Evolutionary conservation across 805 yeast species (phyloP).

Genomic region (Lipomyces sp.): DNA sequence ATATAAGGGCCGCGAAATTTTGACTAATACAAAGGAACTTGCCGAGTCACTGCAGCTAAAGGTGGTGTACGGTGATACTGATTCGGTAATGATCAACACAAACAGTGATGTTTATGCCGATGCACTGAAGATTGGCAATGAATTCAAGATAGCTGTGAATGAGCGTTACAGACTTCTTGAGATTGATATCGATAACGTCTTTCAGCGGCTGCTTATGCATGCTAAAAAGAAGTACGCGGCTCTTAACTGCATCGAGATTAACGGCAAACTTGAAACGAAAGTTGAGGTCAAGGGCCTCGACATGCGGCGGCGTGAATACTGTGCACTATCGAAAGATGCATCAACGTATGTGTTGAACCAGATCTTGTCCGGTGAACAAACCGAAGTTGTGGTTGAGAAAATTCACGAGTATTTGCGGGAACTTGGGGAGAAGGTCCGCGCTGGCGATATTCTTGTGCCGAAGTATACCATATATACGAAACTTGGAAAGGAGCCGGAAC

Average conservation of each 20-base stretch:
- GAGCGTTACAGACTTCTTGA: constrained; percentile 84
- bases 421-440: constrained; percentile 54
- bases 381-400: constrained; percentile 62
- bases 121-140: constrained; percentile 78
- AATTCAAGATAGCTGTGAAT: constrained; percentile 80
- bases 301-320: constrained; percentile 94
- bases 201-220: constrained; percentile 75
- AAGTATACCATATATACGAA: constrained; percentile 80
- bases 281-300: constrained; percentile 95
- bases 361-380: constrained; percentile 69
- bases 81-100: constrained; percentile 97
- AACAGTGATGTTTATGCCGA: constrained; percentile 65
- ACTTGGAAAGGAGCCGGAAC: constrained; percentile 81
- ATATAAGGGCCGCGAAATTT: constrained; percentile 89
- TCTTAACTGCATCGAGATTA: constrained; percentile 55
- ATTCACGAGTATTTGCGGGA: constrained; percentile 69
- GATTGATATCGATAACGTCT: constrained; percentile 92
- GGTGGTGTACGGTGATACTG: constrained; percentile 97
- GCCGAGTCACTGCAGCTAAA: constrained; percentile 81
- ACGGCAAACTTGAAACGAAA: constrained; percentile 54
- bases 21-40: constrained; percentile 85
- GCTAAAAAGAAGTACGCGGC: constrained; percentile 99
- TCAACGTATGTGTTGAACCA: constrained; percentile 72
- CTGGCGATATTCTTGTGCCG: constrained; percentile 59
- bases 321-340: constrained; percentile 86